Evolutionary conservation across 805 yeast genomes (phyloP), one percentile per base, ranked within the genome.

Genomic region (Barnettozyma californica): DNA sequence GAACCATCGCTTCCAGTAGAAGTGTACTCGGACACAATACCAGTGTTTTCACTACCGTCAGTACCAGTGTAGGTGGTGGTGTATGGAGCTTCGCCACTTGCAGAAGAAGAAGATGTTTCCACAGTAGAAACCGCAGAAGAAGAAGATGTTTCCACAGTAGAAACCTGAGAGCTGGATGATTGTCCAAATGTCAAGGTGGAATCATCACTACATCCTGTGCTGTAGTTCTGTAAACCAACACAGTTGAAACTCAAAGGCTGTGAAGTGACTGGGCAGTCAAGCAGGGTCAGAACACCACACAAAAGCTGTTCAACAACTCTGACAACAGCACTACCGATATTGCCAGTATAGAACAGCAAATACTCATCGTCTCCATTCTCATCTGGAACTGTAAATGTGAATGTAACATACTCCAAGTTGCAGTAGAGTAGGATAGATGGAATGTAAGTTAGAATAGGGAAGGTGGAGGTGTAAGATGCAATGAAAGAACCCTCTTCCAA

Each of bases 291-390:
- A 18, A 50, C 20, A 39, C 45, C 49, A 39, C 61, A 57, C 2
- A 25, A n/a, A n/a, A 29, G 38, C 3, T 7, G 11, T 5, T 43
- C 40, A 10, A 50, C n/a, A 1, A 46, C 7, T 0, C 44, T 21
- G 14, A 44, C 40, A 10, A 57, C 43, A 16, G 38, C 44, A 8
- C 56, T 45, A 5, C 55, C 57, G 7, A 49, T 6, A 34, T 48
- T 45, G 42, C 57, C 59, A 16, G 58, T 55, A 50, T 53, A 57
- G 47, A 56, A 53, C 2, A 44, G n/a, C 19, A 50, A 52, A 27
- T 41, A 29, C 23, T 43, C 47, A 36, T 46, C 42, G 29, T 18
- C 43, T 9, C 25, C 25, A 9, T 19, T 19, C 14, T 40, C 44
- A 20, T 7, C 37, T 14, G 38, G 41, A 33, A 45, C 18, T 9